Evolutionary conservation across 805 yeast genomes (phyloP).

Genomic region (Sugiyamaella qingdaonensis): DNA sequence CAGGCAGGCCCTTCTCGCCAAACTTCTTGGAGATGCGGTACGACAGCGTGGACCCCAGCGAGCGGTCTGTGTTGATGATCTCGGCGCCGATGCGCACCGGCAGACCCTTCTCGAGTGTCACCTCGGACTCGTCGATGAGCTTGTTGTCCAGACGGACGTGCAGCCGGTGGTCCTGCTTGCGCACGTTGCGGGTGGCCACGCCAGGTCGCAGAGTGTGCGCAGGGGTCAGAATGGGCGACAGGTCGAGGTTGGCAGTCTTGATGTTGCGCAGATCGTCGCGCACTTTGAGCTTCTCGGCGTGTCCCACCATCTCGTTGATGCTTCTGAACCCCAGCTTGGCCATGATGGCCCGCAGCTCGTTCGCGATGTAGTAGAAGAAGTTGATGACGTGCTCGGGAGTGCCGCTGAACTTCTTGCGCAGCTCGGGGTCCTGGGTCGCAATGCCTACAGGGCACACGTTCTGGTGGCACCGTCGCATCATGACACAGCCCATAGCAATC

Average conservation of each 20-base stretch:
- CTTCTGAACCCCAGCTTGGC: conserved; percentile 94
- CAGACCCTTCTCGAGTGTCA: conserved; percentile 92
- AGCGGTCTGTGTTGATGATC: conserved; percentile 93
- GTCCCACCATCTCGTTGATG: conserved; percentile 97
- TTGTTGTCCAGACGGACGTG: conserved; percentile 94
- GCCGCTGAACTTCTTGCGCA: conserved; percentile 88
- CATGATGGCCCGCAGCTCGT: conserved; percentile 89
- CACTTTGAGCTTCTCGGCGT: conserved; percentile 82
- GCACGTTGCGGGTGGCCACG: conserved; percentile 86
- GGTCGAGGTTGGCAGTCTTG: conserved; percentile 86
- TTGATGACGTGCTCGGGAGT: conserved; percentile 98
- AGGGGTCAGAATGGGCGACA: conserved; percentile 92
- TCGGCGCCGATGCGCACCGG: conserved; percentile 93
- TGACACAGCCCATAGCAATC: conserved; percentile 95
- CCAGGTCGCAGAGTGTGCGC: conserved; percentile 96
- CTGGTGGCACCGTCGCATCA: conserved; percentile 92
- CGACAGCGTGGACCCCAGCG: conserved; percentile 90
- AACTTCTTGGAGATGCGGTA: conserved; percentile 89
- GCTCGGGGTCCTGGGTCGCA: conserved; percentile 96
- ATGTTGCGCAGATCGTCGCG: conserved; percentile 81
- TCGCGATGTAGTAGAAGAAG: conserved; percentile 91
- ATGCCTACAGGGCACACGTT: conserved; percentile 97
- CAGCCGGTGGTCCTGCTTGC: conserved; percentile 90
- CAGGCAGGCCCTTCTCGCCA: conserved; percentile 92
- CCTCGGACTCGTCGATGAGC: conserved; percentile 91